phyloP scores from a whole-genome alignment of 2,329 filamentous ascomycete species.

The Nothopassalora personata region DNA sequence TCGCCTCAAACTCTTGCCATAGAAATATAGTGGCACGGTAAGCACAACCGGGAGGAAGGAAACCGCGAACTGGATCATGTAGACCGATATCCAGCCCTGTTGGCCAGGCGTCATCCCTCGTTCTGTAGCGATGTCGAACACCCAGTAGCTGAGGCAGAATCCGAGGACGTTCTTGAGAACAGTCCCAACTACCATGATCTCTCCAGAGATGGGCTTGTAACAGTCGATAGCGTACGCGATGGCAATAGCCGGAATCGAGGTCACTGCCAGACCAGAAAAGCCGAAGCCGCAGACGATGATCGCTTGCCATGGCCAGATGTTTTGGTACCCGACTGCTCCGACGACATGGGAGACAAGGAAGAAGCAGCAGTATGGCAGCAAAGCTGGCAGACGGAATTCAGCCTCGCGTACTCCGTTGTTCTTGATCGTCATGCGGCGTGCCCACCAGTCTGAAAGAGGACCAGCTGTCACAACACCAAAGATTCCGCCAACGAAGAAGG shows the following conservation, averaged over 20 bases:
- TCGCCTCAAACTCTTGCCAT: constrained; percentile 38
- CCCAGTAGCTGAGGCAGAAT: constrained; percentile 40
- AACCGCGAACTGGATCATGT: constrained; percentile 43
- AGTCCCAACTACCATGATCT: constrained; percentile 43
- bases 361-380: constrained; percentile 48
- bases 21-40: constrained; percentile 39
- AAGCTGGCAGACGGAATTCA: constrained; percentile 55
- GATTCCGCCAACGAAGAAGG: constrained; percentile 39
- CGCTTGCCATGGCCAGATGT: constrained; percentile 45
- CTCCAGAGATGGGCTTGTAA: constrained; percentile 44
- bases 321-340: constrained; percentile 46
- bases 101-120: neutral
- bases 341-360: constrained; percentile 46
- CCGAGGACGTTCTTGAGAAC: constrained; percentile 44
- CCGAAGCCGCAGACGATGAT: constrained; percentile 48
- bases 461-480: constrained; percentile 47
- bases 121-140: constrained; percentile 36
- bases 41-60: constrained; percentile 36
- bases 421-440: constrained; percentile 46
- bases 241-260: constrained; percentile 39
- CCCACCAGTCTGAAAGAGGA: constrained; percentile 50
- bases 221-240: constrained; percentile 45
- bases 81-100: constrained; percentile 38
- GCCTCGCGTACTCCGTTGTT: constrained; percentile 55
- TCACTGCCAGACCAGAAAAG: constrained; percentile 39